A percentile compares a stretch with the other conserved stretches of the same genome.
phyloP scores from a whole-genome alignment of 352 stramenopile genomes.

The Globisporangium irregulare region DNA sequence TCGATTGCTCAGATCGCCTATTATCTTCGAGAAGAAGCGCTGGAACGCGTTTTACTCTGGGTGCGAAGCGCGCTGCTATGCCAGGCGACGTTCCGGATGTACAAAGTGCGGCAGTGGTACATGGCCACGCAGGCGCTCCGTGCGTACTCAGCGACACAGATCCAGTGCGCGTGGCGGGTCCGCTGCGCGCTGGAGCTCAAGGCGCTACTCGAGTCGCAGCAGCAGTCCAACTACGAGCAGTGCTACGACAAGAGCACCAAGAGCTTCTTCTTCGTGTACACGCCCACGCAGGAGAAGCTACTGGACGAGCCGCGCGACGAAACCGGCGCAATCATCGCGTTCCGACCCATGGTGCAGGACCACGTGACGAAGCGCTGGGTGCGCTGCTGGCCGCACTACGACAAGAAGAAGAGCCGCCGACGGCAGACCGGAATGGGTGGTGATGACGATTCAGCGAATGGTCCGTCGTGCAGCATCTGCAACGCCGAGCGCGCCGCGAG shows the following conservation, averaged over 20 bases:
- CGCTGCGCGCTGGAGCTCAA: constrained; percentile 31
- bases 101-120: constrained; percentile 52
- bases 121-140: constrained; percentile 33
- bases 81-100: constrained; percentile 66
- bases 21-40: constrained; percentile 52
- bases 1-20: constrained; percentile 61
- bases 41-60: constrained; percentile 60
- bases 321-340: constrained; percentile 43
- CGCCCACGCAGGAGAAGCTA: constrained; percentile 60
- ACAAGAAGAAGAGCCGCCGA: constrained; percentile 7
- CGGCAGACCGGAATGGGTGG: constrained; percentile 1
- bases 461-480: constrained; percentile 49
- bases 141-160: constrained; percentile 25
- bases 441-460: constrained; percentile 10
- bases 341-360: constrained; percentile 71
- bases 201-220: constrained; percentile 52
- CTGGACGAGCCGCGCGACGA: constrained; percentile 57
- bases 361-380: constrained; percentile 67
- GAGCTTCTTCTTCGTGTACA: constrained; percentile 68
- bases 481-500: constrained; percentile 51
- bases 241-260: constrained; percentile 46
- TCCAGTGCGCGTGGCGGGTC: constrained; percentile 62
- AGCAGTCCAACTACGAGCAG: constrained; percentile 68
- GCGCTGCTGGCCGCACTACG: constrained; percentile 64
- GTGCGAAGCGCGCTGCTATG: constrained; percentile 41